Evolutionary conservation across 108 stramenopile species (phyloP), one percentile per base, ranked within the genome.

Genomic region (Cyclostephanos tholiformis): DNA sequence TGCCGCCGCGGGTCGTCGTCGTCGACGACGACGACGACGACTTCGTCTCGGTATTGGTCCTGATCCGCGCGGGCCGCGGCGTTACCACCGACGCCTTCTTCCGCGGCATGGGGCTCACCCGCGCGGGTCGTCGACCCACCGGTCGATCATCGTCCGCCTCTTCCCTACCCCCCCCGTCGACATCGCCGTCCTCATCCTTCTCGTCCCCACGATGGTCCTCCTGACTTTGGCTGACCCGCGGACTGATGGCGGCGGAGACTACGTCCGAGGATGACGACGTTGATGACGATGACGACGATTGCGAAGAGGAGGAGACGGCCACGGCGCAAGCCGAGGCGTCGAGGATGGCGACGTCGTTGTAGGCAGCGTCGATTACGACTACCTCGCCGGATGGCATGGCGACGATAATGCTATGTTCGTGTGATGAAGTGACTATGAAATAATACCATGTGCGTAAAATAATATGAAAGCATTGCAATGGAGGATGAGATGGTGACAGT

Each of bases 311-410:
- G 26, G 48, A 19, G 26, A 63, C 44, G 17, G 63, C 71, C 4
- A 69, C 43, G 56, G 64, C 56, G 56, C 39, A 53, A 10, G 32
- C 29, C n/a, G 74, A 67, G 30, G 66, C 43, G 50, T 78, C 77
- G 60, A 78, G 65, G 41, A 78, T 71, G 65, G 77, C 71, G 39
- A 65, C 50, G 53, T 71, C 71, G 59, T 78, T 78, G 59, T 78
- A 38, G 55, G 65, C 35, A 2, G 65, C 52, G 65, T 78, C 77
- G 12, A 78, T 61, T 60, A 66, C 77, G 58, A 78, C 69, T 58
- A 66, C 65, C 39, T 48, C 69, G 58, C 70, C 66, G 52, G 77
- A 78, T 78, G 77, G 77, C 77, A 78, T 78, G 56, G 71, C 12
- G 25, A 32, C 4, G 32, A 32, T n/a, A n/a, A n/a, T n/a, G n/a